A percentile compares a stretch with the other conserved stretches of the same genome.
Conservation (phyloP, 495 filamentous ascomycete genomes). For the Cairneyella variabilis region DNA sequence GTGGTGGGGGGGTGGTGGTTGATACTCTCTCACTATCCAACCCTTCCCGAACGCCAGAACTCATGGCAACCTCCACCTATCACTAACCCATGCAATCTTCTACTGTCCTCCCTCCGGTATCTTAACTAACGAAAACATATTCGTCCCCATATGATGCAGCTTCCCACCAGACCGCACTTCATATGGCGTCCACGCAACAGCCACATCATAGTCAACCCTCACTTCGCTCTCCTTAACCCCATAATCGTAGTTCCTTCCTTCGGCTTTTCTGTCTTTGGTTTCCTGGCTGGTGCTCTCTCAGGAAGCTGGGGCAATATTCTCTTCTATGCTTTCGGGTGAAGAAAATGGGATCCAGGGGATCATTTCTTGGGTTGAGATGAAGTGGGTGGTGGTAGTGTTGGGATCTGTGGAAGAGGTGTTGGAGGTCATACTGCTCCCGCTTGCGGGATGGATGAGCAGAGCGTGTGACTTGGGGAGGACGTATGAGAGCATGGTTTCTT, state of each 20-base stretch:
- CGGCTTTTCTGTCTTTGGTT: too few relatives aligned
- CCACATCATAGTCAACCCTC: not conserved
- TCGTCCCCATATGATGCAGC: not conserved
- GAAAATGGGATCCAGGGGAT: not conserved
- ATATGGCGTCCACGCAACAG: conserved; percentile 1
- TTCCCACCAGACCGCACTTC: not conserved
- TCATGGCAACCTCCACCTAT: not conserved
- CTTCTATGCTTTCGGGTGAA: not conserved
- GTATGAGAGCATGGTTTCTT: not conserved
- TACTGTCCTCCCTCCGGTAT: not conserved
- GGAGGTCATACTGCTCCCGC: too few relatives aligned
- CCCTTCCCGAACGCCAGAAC: too few relatives aligned
- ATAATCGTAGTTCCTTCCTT: not conserved
- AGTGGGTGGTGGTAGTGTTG: not conserved
- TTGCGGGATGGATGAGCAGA: not conserved
- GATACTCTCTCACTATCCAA: too few relatives aligned
- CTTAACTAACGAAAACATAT: not conserved
- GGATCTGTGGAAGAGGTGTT: too few relatives aligned
- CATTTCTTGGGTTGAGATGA: not conserved
- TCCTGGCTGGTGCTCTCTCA: too few relatives aligned
- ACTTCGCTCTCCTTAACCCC: not conserved
- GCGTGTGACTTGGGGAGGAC: not conserved
- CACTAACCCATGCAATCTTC: not conserved
- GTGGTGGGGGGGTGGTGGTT: too few relatives aligned
- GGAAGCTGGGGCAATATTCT: not conserved